Percentiles rank a stretch among this genome's conserved stretches.
These are phyloP conservation scores for Dictyostelium purpureum DNA, from an alignment of 78 protist species.

Conservation along the genomic window DNA sequence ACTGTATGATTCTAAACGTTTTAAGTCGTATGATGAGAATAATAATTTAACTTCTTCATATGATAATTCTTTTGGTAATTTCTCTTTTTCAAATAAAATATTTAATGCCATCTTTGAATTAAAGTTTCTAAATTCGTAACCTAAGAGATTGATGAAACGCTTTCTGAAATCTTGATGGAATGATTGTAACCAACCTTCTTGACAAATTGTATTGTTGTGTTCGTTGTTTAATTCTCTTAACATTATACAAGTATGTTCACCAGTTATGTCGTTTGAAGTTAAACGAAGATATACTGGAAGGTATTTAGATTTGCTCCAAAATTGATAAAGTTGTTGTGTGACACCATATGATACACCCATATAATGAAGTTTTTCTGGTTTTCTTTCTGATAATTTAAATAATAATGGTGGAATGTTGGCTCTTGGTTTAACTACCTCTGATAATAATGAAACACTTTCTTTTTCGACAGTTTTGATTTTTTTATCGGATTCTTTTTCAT, in stretches of 20 bases:
- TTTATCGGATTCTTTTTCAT: background rate
- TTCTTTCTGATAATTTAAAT: slow-evolving; percentile 69
- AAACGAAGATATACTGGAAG: slow-evolving; percentile 89
- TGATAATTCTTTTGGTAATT: background rate
- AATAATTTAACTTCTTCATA: slow-evolving; percentile 30
- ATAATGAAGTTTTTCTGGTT: slow-evolving; percentile 93
- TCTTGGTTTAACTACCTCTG: slow-evolving; percentile 69
- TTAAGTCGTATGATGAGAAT: slow-evolving; percentile 89
- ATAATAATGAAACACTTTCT: slow-evolving; percentile 1
- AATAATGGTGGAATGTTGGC: slow-evolving; percentile 92
- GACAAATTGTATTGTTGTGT: background rate
- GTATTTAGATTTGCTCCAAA: slow-evolving; percentile 90
- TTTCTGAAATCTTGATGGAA: slow-evolving; percentile 71
- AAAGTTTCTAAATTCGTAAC: slow-evolving; percentile 62
- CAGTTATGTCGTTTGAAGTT: slow-evolving; percentile 97
- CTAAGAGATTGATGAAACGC: slow-evolving; percentile 5
- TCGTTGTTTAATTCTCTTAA: slow-evolving; percentile 52
- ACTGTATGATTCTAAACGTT: slow-evolving; percentile 90
- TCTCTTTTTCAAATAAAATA: slow-evolving; percentile 12
- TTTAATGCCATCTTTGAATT: slow-evolving; percentile 1
- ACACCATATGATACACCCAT: slow-evolving; percentile 96
- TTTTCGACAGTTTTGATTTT: background rate
- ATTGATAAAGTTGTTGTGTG: slow-evolving; percentile 88
- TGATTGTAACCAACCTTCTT: slow-evolving; percentile 29
- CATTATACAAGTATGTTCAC: slow-evolving; percentile 98